Base-by-base conservation (phyloP, 176 grass and related monocot genomes). In the Rhynchospora breviuscula region DNA sequence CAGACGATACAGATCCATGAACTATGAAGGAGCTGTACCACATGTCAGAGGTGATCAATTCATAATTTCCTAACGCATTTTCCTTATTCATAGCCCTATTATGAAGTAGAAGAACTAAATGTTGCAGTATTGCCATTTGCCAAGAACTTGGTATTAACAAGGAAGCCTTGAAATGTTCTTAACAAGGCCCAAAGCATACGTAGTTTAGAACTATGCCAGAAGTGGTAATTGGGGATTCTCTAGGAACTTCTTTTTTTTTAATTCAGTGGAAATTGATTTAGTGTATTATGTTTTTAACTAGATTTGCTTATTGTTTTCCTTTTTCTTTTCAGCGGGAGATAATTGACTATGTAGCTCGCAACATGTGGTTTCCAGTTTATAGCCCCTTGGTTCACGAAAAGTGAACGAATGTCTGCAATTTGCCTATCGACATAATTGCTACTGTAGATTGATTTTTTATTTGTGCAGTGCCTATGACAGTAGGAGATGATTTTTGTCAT, bases 281-380 rank as follows among this genome's bases (percentile, higher is more conserved):
- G 2, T 45, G 2, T 72, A 72, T 7, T 2, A 44, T 49, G 44
- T 54, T 77, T 56, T 31, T 77, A 77, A 77, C 21, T 23, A 31
- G 12, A 5, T 2, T 23, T 75, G 21, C 19, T 40, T 74, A n/a
- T n/a, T n/a, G n/a, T n/a, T n/a, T n/a, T n/a, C 51, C 67, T 45
- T 65, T 87, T 35, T 88, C 19, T 71, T 86, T 56, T 65, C 88
- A 98, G 95, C 87, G 56, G 47, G 92, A 98, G 59, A 90, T 85
- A 60, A 80, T 89, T 12, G 92, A 98, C 51, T 93, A 86, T 5
- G 92, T 95, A 10, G 90, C 89, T 87, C 86, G 89, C 57, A 94
- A 98, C 40, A 98, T 98, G 95, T 98, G 95, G 95, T 98, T 89
- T 74, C 95, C 95, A 17, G 51, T 95, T 84, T 98, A 98, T 60